Evolutionary conservation across 23 red algal species (phyloP), one percentile per base, ranked within the genome.

Genomic region (Gracilaria caudata): DNA sequence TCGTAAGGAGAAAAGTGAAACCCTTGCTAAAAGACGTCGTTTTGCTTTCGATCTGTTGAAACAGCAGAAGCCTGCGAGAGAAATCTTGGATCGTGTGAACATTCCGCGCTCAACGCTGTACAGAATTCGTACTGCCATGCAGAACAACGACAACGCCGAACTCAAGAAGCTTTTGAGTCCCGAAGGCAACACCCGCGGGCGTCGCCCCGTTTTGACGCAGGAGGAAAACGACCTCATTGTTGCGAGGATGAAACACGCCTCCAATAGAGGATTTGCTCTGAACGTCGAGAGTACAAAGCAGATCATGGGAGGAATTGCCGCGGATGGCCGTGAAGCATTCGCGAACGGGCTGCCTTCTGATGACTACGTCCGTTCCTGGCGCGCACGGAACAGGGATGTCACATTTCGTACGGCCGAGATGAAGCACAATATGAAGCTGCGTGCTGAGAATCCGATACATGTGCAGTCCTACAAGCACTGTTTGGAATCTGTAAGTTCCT

Each of bases 341-440:
- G 13, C 4, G 13, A 35, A 35, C 25, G 77, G 46, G 7, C 10
- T 81, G 12, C 77, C 77, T 21, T 57, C 43, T 53, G 75, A 49
- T 77, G 23, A 0, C 10, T 7, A 28, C 20, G 39, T 77, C 12
- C 72, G 72, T 24, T 37, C 23, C 0, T 79, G 21, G 19, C 5
- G 75, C 6, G 75, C 75, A 4, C 75, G 47, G 8, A 19, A 79
- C 75, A 6, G 35, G 7, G 75, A 79, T 14, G 26, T 79, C 5
- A 49, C 1, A 9, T 79, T 47, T 36, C 38, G 47, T 7, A 79
- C 16, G 5, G 26, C 49, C 4, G 44, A 79, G 26, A 53, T 47
- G 29, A 79, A 79, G 49, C 29, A 57, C 29, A 21, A 53, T 9
- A 4, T 46, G 29, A 79, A 79, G 39, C 75, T 79, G 8, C 17